Evolutionary conservation across 371 early-diverging fungal species (phyloP).

Genomic region (Rhizopus stolonifer): DNA sequence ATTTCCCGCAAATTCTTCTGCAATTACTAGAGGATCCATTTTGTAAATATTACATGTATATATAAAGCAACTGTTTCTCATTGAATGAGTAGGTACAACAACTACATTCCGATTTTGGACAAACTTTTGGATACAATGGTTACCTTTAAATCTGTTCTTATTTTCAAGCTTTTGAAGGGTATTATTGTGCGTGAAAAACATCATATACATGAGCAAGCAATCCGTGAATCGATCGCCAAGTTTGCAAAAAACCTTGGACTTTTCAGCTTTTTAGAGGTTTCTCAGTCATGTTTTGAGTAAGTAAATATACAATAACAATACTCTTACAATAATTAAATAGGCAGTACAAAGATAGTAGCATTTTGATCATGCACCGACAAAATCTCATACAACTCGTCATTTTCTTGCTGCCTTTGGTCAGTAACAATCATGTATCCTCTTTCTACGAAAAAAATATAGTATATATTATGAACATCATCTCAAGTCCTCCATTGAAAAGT

Average conservation of each 20-base stretch:
- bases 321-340: conserved; percentile 20
- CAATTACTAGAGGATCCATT: conserved; percentile 35
- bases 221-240: conserved; percentile 34
- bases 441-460: conserved; percentile 53
- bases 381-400: conserved; percentile 49
- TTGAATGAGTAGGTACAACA: conserved; percentile 43
- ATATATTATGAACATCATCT: conserved; percentile 47
- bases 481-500: conserved; percentile 23
- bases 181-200: conserved; percentile 58
- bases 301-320: conserved; percentile 2
- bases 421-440: conserved; percentile 34
- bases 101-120: conserved; percentile 54
- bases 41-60: conserved; percentile 1
- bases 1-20: conserved; percentile 51
- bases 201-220: conserved; percentile 48
- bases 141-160: conserved; percentile 33
- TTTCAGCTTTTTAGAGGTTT: conserved; percentile 37
- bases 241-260: conserved; percentile 43
- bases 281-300: conserved; percentile 49
- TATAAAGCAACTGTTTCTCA: background rate
- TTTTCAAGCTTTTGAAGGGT: conserved; percentile 53
- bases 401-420: conserved; percentile 46
- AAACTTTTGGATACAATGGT: conserved; percentile 51
- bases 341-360: conserved; percentile 37
- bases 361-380: conserved; percentile 32